Evolutionary conservation across 768 basidiomycete genomes (phyloP).

Genomic region (Lyophyllum decastes): DNA sequence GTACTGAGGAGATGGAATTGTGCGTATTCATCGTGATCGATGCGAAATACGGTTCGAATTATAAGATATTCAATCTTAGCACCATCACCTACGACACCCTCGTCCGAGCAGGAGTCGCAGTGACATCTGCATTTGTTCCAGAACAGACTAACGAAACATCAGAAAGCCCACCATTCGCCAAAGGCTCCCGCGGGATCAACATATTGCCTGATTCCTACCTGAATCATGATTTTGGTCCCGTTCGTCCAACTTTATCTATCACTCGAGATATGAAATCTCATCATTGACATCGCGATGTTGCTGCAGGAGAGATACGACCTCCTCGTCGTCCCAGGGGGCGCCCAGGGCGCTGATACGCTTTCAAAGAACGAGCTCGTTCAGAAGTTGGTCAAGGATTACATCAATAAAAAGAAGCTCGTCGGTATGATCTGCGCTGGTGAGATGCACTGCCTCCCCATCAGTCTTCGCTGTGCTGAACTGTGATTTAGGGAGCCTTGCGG

Average conservation of each 20-base stretch:
- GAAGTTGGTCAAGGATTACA: slow-evolving; percentile 57
- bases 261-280: background rate
- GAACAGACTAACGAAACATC: slow-evolving; percentile 28
- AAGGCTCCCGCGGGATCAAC: slow-evolving; percentile 71
- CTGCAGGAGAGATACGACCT: slow-evolving; percentile 65
- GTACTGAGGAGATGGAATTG: slow-evolving; percentile 93
- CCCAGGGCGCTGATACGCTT: slow-evolving; percentile 76
- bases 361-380: slow-evolving; percentile 62
- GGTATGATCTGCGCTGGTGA: slow-evolving; percentile 88
- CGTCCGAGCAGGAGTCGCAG: slow-evolving; percentile 69
- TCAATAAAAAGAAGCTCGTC: slow-evolving; percentile 56
- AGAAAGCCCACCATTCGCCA: slow-evolving; percentile 48
- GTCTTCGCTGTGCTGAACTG: background rate
- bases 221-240: slow-evolving; percentile 46
- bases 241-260: slow-evolving; percentile 24
- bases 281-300: background rate
- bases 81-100: slow-evolving; percentile 84
- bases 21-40: slow-evolving; percentile 32
- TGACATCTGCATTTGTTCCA: slow-evolving; percentile 66
- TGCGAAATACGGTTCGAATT: background rate
- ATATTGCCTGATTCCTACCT: slow-evolving; percentile 69
- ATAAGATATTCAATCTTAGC: slow-evolving; percentile 33
- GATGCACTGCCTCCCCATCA: background rate
- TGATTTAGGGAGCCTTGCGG: slow-evolving; percentile 64
- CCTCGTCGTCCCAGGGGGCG: slow-evolving; percentile 76